A percentile compares a stretch with the other conserved stretches of the same genome.
phyloP scores from a whole-genome alignment of 202 grass and related monocot genomes.

The Musa balbisiana region DNA sequence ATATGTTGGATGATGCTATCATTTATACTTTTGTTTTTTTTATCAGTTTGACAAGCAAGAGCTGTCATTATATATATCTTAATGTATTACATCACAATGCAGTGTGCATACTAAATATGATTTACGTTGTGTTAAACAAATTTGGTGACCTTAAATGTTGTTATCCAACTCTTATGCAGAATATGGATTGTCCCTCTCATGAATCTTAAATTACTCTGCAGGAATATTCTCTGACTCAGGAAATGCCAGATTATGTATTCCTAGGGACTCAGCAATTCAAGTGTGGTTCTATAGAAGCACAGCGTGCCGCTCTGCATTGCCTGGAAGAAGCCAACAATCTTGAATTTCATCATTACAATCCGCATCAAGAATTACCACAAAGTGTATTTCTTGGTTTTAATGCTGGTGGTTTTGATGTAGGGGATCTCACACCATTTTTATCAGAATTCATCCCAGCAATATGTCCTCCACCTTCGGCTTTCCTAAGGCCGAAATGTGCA shows the following conservation, averaged over 20 bases:
- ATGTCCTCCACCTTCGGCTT: slow-evolving; percentile 7
- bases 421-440: not conserved
- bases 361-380: slow-evolving; percentile 1
- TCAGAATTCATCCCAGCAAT: slow-evolving; percentile 4
- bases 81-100: no score
- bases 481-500: slow-evolving; percentile 8
- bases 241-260: not conserved
- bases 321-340: not conserved
- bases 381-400: not conserved
- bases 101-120: no score
- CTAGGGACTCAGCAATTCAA: not conserved
- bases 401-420: not conserved
- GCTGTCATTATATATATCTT: no score
- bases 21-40: no score
- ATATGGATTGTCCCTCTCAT: no score
- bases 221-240: slow-evolving; percentile 7
- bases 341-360: slow-evolving; percentile 1
- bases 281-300: not conserved
- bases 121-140: no score
- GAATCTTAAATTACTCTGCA: not conserved
- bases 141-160: no score
- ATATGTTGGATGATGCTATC: no score
- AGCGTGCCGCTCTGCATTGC: not conserved
- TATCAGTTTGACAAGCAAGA: no score
- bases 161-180: no score